Evolutionary conservation across 768 basidiomycete genomes (phyloP).

Genomic region (Termitomyces sp.): DNA sequence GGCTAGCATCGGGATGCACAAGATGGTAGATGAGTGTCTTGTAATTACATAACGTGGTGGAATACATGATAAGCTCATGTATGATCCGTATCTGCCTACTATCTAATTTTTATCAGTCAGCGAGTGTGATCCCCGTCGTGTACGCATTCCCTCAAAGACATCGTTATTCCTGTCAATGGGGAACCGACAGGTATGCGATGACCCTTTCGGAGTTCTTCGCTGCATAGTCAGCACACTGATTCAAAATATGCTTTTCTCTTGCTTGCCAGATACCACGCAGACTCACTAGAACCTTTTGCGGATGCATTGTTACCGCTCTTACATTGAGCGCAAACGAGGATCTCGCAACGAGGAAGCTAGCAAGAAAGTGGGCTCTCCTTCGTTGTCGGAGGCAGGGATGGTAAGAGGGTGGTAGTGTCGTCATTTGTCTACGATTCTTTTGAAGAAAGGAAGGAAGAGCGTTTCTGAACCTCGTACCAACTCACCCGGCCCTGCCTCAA

Average conservation of each 20-base stretch:
- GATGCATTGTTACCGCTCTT: conserved; percentile 57
- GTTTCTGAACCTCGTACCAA: neutral
- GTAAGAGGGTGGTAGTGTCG: conserved; percentile 60
- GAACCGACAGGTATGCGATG: conserved; percentile 56
- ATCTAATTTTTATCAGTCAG: conserved; percentile 55
- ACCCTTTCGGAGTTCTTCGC: neutral
- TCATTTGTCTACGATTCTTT: neutral
- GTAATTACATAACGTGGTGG: conserved; percentile 89
- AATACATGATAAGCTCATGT: conserved; percentile 77
- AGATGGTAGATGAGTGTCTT: conserved; percentile 98
- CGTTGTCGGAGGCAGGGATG: conserved; percentile 77
- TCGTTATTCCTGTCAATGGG: conserved; percentile 77
- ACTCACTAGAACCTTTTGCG: conserved; percentile 61
- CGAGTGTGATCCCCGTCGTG: conserved; percentile 87
- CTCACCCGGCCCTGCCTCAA: neutral
- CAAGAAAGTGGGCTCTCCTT: conserved; percentile 66
- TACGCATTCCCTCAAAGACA: conserved; percentile 92
- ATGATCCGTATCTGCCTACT: neutral
- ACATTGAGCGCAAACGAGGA: conserved; percentile 53
- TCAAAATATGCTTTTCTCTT: neutral
- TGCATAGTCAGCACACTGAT: neutral
- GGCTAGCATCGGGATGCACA: conserved; percentile 85
- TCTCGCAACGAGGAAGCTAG: conserved; percentile 59
- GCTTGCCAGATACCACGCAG: conserved; percentile 73
- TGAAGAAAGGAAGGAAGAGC: neutral